Evolutionary conservation across 805 yeast species (phyloP).

Genomic region (Yarrowia keelungensis): DNA sequence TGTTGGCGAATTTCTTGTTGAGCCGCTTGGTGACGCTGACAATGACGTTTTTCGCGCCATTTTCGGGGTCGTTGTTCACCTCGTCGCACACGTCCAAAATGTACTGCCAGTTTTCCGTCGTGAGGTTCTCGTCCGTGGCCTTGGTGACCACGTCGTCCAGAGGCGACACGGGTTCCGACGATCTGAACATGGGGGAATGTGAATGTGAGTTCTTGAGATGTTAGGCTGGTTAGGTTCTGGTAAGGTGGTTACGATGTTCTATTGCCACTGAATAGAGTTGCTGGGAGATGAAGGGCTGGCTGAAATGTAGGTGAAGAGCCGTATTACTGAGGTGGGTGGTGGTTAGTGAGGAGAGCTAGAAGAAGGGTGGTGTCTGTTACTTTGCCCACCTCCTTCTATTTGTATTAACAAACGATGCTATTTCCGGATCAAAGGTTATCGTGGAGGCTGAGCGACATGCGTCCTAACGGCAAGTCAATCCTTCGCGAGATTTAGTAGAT

Average conservation of each 20-base stretch:
- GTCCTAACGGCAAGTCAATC: not conserved
- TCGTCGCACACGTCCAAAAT: conserved; percentile 71
- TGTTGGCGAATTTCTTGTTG: conserved; percentile 65
- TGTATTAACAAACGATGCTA: not conserved
- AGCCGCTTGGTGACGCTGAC: conserved; percentile 58
- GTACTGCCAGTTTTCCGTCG: conserved; percentile 71
- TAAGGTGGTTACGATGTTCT: not conserved
- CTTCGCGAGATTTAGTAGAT: not conserved
- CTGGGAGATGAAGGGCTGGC: not conserved
- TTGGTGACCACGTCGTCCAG: conserved; percentile 44
- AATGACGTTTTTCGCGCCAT: conserved; percentile 58
- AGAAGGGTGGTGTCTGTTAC: too few species aligned
- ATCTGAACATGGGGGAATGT: conserved; percentile 22
- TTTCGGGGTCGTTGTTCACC: conserved; percentile 67
- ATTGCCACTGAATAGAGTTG: conserved; percentile 35
- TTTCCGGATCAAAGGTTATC: conserved; percentile 8
- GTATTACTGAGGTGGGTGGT: not conserved
- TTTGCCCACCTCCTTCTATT: not conserved
- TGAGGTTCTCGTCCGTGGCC: conserved; percentile 70
- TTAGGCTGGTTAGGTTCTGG: too few species aligned
- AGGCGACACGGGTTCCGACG: conserved; percentile 34
- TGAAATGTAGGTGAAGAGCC: not conserved
- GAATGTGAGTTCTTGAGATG: too few species aligned
- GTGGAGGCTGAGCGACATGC: conserved; percentile 21
- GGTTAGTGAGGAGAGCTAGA: too few species aligned